A percentile compares a stretch with the other conserved stretches of the same genome.
These are phyloP conservation scores for Emiliania huxleyi DNA, from an alignment of 78 protist genomes.

Conservation along the genomic window DNA sequence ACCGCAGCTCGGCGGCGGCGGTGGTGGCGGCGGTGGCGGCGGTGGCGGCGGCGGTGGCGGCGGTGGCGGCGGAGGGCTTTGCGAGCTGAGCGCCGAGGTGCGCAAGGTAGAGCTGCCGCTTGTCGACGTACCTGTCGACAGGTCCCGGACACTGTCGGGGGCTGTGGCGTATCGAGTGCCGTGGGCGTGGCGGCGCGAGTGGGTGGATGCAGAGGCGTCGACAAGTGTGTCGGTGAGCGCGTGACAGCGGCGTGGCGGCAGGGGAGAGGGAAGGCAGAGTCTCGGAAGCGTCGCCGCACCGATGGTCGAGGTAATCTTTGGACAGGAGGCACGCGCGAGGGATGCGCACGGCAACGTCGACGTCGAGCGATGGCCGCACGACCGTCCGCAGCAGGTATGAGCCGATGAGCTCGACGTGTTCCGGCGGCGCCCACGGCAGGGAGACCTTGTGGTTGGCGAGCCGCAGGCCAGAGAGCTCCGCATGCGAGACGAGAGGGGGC, in stretches of 20 bases:
- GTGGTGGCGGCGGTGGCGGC: neutral
- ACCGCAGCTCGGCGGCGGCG: neutral
- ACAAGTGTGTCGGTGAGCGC: no score
- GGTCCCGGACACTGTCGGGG: no score
- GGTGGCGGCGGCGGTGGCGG: neutral
- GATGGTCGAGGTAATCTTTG: slow-evolving; percentile 25
- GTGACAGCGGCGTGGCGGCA: no score
- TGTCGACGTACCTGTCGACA: neutral
- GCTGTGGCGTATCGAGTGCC: no score
- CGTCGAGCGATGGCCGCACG: neutral
- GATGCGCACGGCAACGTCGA: slow-evolving; percentile 28
- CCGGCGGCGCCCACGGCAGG: neutral
- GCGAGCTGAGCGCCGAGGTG: slow-evolving; percentile 24
- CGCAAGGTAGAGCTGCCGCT: slow-evolving; percentile 23
- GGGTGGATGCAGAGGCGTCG: no score
- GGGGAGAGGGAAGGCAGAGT: no score
- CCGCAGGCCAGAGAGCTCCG: neutral
- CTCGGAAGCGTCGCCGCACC: neutral
- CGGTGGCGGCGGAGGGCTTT: neutral
- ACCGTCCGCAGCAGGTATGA: slow-evolving; percentile 38
- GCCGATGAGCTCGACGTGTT: neutral
- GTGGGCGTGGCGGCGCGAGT: neutral
- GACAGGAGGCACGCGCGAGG: neutral
- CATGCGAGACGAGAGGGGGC: neutral
- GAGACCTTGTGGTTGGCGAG: neutral